Evolutionary conservation across 495 filamentous ascomycete genomes (phyloP), one percentile per base, ranked within the genome.

Genomic region (Bacidia rubella): DNA sequence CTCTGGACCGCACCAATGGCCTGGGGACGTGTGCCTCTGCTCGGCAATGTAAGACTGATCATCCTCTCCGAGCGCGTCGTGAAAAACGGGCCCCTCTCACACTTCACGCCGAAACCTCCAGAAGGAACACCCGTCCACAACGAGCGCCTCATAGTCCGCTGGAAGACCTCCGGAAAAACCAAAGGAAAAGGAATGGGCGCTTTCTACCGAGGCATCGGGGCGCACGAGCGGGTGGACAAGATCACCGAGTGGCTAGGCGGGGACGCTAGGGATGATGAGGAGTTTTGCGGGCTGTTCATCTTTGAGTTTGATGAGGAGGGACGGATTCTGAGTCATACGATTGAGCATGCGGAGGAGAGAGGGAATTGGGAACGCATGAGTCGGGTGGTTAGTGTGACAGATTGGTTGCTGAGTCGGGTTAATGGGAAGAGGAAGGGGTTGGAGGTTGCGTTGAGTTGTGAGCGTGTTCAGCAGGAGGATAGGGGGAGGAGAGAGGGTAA

Each of bases 281-380:
- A 83, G 60, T 90, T 90, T 63, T 80, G 72, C 32, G 92, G 92
- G 0, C 57, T 96, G 15, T 98, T 98, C 64, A 79, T 94, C 45
- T 98, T 98, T 67, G 86, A 92, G 49, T 98, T 98, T 66, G 93
- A 98, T 62, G 78, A 83, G 54, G 80, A 93, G 56, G 92, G 93
- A 2, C 71, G 88, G 47, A 80, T 98, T 23, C 57, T 83, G 45
- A 82, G 74, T 49, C 92, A 97, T 68, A 92, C 85, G 0, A 97
- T 98, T 62, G 92, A 98, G 67, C 87, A 95, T 71, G 84, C 82
- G 10, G 83, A 96, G 60, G 75, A 86, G 53, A 81, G 82, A 45
- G 75, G 82, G 44, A 80, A 81, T 43, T 83, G 82, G 74, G 87
- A 83, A 42, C 71, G 70, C 10, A 78, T 74, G 51, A 69, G 85